Base-by-base conservation (phyloP, 345 rosid species). In the Hevea brasiliensis region DNA sequence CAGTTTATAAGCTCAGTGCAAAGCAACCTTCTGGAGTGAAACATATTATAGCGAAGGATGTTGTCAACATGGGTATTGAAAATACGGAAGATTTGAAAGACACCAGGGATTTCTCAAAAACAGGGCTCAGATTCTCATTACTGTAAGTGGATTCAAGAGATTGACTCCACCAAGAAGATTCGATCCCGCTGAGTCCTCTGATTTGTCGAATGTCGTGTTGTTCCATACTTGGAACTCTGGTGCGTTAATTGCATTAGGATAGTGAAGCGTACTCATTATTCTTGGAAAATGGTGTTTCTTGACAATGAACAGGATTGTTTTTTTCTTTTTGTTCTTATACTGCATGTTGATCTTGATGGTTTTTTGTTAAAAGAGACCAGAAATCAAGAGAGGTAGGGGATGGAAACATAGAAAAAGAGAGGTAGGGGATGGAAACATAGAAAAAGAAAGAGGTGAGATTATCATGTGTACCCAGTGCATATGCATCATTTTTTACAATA, bases 151-250 rank as follows among this genome's bases (percentile, higher is more conserved):
- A 90, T 74, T 84, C 90, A 55, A 94, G 81, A 11, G 86, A 82
- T 5, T 76, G 77, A 12, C 89, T 87, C 72, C 71, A 78, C 91
- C 89, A 88, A 66, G 94, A 83, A 42, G 74, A 75, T 41, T 29
- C 59, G 56, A 84, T 24, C 60, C 72, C 83, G 76, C 61, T 14
- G 86, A 71, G 41, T 81, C 85, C 63, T 84, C 85, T n/a, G 87
- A 81, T 26, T 87, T 87, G 83, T 95, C 98, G 68, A 95, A 92
- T 12, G 97, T 89, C 4, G 89, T 98, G 74, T 92, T 95, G 87
- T 87, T 84, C 99, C 99, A 95, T 47, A 95, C 47, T 10, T 92
- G 98, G 44, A 92, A 85, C 71, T 89, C 86, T 2, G 86, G 78
- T 37, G 85, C 80, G 62, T 80, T 56, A 3, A 80, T 53, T 47